phyloP scores from a whole-genome alignment of 1,139 yeast genomes.

The Geotrichum histeridarum region DNA sequence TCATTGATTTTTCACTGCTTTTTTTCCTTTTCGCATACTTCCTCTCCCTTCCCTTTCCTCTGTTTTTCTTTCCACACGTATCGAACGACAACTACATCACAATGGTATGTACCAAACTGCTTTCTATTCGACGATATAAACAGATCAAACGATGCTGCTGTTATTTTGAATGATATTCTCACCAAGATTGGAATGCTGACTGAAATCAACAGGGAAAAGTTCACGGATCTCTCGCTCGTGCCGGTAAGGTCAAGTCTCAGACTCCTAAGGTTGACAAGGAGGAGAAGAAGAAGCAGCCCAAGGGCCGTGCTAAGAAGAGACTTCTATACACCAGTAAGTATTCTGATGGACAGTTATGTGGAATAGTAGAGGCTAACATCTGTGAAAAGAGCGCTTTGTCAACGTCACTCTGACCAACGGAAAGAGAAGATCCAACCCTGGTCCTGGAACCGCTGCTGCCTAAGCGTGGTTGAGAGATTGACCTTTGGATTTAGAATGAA shows the following conservation, averaged over 20 bases:
- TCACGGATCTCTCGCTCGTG: conserved; percentile 99
- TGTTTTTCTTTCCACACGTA: neutral
- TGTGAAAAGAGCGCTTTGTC: conserved; percentile 66
- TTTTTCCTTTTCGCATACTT: neutral
- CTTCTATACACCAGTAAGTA: conserved; percentile 85
- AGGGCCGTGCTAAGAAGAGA: conserved; percentile 98
- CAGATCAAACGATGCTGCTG: too few species aligned
- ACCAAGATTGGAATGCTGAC: neutral
- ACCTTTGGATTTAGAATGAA: too few species aligned
- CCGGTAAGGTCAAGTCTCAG: conserved; percentile 99
- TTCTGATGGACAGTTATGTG: too few species aligned
- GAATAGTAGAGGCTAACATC: too few species aligned
- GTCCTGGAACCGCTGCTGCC: conserved; percentile 49
- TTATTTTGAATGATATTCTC: neutral
- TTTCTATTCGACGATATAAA: too few species aligned
- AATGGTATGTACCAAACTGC: neutral
- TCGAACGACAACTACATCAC: neutral
- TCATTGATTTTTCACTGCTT: too few species aligned
- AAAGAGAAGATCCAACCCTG: conserved; percentile 98
- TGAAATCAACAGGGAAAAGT: conserved; percentile 66
- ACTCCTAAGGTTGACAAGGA: conserved; percentile 93
- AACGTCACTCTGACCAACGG: conserved; percentile 97
- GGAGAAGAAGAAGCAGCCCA: conserved; percentile 72
- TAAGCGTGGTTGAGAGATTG: neutral
- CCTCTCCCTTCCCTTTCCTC: neutral